Evolutionary conservation across 176 grass and related monocot species (phyloP).

Genomic region (Triticum dicoccoides): DNA sequence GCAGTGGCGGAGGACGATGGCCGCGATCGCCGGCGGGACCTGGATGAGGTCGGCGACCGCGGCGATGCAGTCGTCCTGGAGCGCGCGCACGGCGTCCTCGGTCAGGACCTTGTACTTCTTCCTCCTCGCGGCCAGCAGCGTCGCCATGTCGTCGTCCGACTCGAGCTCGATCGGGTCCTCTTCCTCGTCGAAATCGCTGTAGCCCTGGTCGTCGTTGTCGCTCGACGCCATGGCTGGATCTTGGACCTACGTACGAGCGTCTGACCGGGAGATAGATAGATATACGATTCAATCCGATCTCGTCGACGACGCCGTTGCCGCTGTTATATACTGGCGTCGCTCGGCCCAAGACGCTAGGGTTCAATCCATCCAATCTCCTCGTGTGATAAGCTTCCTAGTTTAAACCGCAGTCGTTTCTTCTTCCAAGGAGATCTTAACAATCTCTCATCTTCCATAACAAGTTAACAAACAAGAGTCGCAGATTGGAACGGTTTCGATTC

Average conservation of each 20-base stretch:
- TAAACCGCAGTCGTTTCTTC: too few relatives aligned
- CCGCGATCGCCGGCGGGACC: slow-evolving; percentile 10
- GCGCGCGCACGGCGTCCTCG: neutral
- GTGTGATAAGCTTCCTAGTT: too few relatives aligned
- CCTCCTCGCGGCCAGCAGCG: neutral
- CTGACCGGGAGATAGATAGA: too few relatives aligned
- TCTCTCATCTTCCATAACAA: too few relatives aligned
- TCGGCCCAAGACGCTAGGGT: too few relatives aligned
- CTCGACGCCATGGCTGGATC: neutral
- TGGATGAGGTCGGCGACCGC: neutral
- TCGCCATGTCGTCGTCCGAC: neutral
- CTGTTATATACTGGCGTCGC: too few relatives aligned
- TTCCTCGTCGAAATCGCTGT: neutral
- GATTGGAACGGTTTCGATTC: too few relatives aligned
- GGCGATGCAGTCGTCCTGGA: neutral
- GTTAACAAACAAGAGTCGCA: too few relatives aligned
- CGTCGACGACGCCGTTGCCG: too few relatives aligned
- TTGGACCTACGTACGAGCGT: neutral
- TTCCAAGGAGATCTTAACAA: too few relatives aligned
- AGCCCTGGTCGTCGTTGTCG: neutral
- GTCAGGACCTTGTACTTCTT: neutral
- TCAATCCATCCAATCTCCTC: too few relatives aligned
- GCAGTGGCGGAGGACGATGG: slow-evolving; percentile 15
- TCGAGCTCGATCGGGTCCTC: neutral
- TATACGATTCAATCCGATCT: too few relatives aligned